Conservation (phyloP, 2,329 filamentous ascomycete species). For the Venturia carpophila region DNA sequence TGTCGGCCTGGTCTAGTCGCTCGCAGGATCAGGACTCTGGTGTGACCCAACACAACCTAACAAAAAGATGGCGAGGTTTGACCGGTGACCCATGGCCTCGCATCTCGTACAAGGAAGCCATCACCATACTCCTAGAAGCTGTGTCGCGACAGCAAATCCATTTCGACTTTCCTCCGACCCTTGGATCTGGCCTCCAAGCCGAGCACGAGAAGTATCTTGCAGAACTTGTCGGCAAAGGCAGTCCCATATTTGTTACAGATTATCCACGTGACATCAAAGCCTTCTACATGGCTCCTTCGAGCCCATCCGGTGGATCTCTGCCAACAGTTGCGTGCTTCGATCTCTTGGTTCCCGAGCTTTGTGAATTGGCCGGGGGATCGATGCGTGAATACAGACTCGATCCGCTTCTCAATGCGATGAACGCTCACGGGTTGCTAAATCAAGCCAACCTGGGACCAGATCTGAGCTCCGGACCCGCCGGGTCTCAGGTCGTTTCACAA, state of each 20-base stretch:
- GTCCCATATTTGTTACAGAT: slow-evolving; percentile 83
- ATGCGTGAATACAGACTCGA: slow-evolving; percentile 75
- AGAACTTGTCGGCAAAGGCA: slow-evolving; percentile 51
- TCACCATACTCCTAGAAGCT: slow-evolving; percentile 57
- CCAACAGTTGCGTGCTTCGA: slow-evolving; percentile 82
- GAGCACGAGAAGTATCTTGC: slow-evolving; percentile 92
- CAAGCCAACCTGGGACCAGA: slow-evolving; percentile 19
- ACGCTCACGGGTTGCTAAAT: slow-evolving; percentile 51
- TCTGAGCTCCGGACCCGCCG: neutral
- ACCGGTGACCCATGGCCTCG: slow-evolving; percentile 68
- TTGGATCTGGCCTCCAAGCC: slow-evolving; percentile 69
- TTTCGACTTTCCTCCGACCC: slow-evolving; percentile 63
- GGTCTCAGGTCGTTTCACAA: slow-evolving; percentile 16
- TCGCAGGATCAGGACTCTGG: slow-evolving; percentile 27
- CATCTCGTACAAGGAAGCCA: slow-evolving; percentile 74
- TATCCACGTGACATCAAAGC: slow-evolving; percentile 87
- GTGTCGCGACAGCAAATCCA: slow-evolving; percentile 39
- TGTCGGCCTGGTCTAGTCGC: slow-evolving; percentile 30
- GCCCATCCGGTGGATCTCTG: slow-evolving; percentile 20
- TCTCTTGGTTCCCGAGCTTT: slow-evolving; percentile 74
- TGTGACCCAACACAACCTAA: slow-evolving; percentile 46
- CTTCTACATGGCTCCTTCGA: slow-evolving; percentile 72
- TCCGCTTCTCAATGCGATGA: slow-evolving; percentile 63
- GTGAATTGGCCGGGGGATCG: slow-evolving; percentile 81
- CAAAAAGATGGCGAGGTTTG: slow-evolving; percentile 65